These are phyloP conservation scores for Allium sativum DNA, from an alignment of 106 monocot genomes.

Conservation along the genomic window DNA sequence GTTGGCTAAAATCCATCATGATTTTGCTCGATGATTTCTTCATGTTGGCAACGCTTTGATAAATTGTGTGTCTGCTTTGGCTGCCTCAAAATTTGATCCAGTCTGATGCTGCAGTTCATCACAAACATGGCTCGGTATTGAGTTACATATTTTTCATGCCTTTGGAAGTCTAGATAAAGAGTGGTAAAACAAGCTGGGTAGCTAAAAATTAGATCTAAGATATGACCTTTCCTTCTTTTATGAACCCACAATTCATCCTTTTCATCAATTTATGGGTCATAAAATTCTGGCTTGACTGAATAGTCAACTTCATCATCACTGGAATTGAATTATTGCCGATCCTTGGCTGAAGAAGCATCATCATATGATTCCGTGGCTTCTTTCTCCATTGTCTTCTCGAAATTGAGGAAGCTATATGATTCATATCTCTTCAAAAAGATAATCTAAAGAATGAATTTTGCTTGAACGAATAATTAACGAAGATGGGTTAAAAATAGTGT, in stretches of 20 bases:
- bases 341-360: too few relatives aligned
- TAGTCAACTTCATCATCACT: slow-evolving; percentile 98
- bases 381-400: too few relatives aligned
- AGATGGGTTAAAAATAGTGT: too few relatives aligned
- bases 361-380: too few relatives aligned
- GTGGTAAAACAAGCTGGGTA: slow-evolving; percentile 98
- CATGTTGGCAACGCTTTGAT: slow-evolving; percentile 9
- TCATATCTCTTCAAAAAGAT: too few relatives aligned
- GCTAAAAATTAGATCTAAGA: slow-evolving; percentile 76
- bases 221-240: slow-evolving; percentile 55
- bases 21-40: slow-evolving; percentile 11
- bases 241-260: slow-evolving; percentile 70
- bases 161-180: slow-evolving; percentile 89
- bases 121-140: slow-evolving; percentile 99
- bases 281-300: slow-evolving; percentile 75
- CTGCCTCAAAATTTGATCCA: slow-evolving; percentile 42
- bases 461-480: too few relatives aligned
- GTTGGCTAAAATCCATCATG: slow-evolving; percentile 37
- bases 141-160: slow-evolving; percentile 91
- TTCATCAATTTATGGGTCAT: slow-evolving; percentile 76
- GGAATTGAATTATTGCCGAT: too few relatives aligned
- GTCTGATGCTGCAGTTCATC: slow-evolving; percentile 59
- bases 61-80: slow-evolving; percentile 19
- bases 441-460: too few relatives aligned
- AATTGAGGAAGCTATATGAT: too few relatives aligned